Conservation (phyloP, 2,329 filamentous ascomycete genomes). For the Trichoderma semiorbis region DNA sequence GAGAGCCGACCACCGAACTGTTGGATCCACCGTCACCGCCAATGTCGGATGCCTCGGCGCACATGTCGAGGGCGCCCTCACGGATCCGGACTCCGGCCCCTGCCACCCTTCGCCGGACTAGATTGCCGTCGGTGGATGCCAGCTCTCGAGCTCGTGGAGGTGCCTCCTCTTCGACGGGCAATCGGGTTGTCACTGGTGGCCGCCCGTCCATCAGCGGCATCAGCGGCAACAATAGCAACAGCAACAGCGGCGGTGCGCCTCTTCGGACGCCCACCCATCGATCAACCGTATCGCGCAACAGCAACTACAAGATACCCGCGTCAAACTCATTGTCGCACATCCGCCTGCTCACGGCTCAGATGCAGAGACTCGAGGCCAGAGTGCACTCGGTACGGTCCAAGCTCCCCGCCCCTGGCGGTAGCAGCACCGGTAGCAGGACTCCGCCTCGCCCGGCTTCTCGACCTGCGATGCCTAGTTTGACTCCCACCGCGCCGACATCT, state of each 20-base stretch:
- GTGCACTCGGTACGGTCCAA: constrained; percentile 91
- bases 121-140: constrained; percentile 53
- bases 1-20: constrained; percentile 58
- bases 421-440: constrained; percentile 56
- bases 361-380: constrained; percentile 91
- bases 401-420: constrained; percentile 68
- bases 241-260: constrained; percentile 40
- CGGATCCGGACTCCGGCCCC: constrained; percentile 37
- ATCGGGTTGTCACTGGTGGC: constrained; percentile 27
- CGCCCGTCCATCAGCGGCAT: constrained; percentile 36
- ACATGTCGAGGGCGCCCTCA: constrained; percentile 48
- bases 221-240: background rate
- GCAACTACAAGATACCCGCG: constrained; percentile 49
- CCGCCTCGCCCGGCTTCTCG: constrained; percentile 81
- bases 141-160: constrained; percentile 48
- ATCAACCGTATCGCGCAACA: constrained; percentile 54
- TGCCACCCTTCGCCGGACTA: constrained; percentile 41
- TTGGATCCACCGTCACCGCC: constrained; percentile 90
- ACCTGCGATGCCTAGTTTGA: constrained; percentile 39
- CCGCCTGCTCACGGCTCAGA: constrained; percentile 88
- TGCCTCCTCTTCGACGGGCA: background rate
- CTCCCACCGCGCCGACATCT: constrained; percentile 48
- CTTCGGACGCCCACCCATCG: constrained; percentile 45
- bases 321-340: constrained; percentile 85
- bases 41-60: constrained; percentile 77